Percentiles rank a stretch among this genome's conserved stretches.
These are phyloP conservation scores for Trichoderma simmonsii DNA, from an alignment of 2,329 filamentous ascomycete species.

Conservation along the genomic window DNA sequence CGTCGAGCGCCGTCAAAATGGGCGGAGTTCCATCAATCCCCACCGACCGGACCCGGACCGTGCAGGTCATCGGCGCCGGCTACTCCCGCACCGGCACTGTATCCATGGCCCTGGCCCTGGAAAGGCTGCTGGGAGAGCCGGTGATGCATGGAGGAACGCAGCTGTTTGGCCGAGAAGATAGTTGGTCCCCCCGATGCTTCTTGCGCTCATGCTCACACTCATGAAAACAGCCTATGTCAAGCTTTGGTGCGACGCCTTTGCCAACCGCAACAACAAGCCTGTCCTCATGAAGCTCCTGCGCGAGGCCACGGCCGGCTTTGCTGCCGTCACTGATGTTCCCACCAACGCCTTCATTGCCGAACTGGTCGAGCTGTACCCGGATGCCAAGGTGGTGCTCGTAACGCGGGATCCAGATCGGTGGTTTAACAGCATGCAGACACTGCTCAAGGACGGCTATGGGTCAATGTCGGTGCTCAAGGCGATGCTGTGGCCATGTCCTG, in stretches of 20 bases:
- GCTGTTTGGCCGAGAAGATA: constrained; percentile 34
- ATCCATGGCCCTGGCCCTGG: constrained; percentile 47
- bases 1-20: constrained; percentile 20
- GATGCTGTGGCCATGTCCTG: constrained; percentile 19
- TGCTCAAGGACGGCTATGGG: not conserved
- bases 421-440: constrained; percentile 31
- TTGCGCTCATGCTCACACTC: not conserved
- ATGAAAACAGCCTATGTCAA: constrained; percentile 17
- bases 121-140: constrained; percentile 46
- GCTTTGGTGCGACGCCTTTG: constrained; percentile 18
- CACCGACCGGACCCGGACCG: constrained; percentile 28
- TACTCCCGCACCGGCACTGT: constrained; percentile 37
- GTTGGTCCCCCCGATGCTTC: constrained; percentile 21
- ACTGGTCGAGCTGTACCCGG: constrained; percentile 46
- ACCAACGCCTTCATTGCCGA: constrained; percentile 42
- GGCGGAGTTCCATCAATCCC: constrained; percentile 32
- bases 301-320: constrained; percentile 41
- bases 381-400: constrained; percentile 46
- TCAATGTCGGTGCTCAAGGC: not conserved
- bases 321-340: constrained; percentile 45
- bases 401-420: constrained; percentile 36
- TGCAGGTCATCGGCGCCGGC: constrained; percentile 43
- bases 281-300: constrained; percentile 33
- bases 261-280: constrained; percentile 23
- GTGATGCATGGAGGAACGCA: constrained; percentile 48